phyloP scores from a whole-genome alignment of 495 filamentous ascomycete species.

The Xeromyces bisporus region DNA sequence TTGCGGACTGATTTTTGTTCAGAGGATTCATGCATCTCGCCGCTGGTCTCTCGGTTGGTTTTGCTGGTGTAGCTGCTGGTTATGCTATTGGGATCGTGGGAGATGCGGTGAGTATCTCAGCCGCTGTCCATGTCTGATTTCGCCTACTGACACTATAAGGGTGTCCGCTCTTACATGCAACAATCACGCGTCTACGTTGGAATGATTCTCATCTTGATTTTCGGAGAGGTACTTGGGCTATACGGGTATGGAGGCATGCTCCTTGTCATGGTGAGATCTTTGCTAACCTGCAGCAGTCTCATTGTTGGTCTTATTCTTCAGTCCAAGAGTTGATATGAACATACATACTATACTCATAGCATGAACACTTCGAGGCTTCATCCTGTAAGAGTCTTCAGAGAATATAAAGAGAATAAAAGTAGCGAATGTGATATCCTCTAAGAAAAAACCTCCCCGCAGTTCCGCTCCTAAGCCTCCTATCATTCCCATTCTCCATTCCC shows the following conservation, averaged over 20 bases:
- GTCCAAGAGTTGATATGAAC: constrained; percentile 17
- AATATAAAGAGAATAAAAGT: no score
- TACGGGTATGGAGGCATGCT: constrained; percentile 64
- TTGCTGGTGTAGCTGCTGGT: constrained; percentile 86
- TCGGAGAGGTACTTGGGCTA: constrained; percentile 90
- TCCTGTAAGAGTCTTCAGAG: no score
- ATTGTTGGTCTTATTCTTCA: constrained; percentile 43
- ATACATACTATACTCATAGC: no score
- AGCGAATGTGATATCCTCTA: no score
- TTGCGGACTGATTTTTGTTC: constrained; percentile 3
- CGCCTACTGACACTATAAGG: constrained; percentile 24
- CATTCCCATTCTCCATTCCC: no score
- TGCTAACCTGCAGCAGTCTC: constrained; percentile 25
- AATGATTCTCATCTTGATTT: constrained; percentile 97
- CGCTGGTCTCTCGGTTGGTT: constrained; percentile 77
- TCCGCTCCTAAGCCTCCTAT: no score
- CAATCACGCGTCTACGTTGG: constrained; percentile 93
- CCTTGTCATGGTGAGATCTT: no score
- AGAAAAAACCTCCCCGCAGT: no score
- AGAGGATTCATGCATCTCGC: constrained; percentile 87
- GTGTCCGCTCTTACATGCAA: constrained; percentile 85
- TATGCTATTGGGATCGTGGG: constrained; percentile 94
- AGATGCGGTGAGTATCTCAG: constrained; percentile 57
- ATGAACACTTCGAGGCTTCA: no score
- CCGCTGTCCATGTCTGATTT: no score